Evolutionary conservation across 805 yeast species (phyloP), one percentile per base, ranked within the genome.

Genomic region (Candida endomychidarum): DNA sequence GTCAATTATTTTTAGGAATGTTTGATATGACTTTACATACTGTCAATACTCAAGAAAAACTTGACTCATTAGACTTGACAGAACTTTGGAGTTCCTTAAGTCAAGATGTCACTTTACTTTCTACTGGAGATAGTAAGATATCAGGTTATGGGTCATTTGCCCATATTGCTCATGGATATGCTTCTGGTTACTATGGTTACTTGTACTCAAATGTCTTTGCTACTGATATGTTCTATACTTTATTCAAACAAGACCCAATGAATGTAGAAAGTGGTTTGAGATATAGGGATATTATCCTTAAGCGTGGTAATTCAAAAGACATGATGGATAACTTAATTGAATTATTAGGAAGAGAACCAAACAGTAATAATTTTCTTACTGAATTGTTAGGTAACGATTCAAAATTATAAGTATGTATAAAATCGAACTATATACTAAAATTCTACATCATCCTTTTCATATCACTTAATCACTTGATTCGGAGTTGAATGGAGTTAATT

Each of bases 181-280:
- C 86, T 40, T 80, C 90, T 8, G 89, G 90, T 3, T 87, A 87
- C 63, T 87, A 87, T 52, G 95, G 95, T 2, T 87, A 87, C 59
- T 63, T 86, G 65, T 87, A 88, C 81, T 84, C 95, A 2, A 81
- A 81, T 53, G 95, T 86, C 11, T 87, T 81, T 67, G 93, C 95
- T 1, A 77, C 86, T 5, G 96, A 87, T 59, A 84, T 87, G 56
- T 87, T 76, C 65, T 80, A 84, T 58, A 64, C 86, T 4, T 74
- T 77, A 53, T 87, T 87, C 70, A 75, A 77, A 42, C 52, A 63
- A 1, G 78, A 83, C 57, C 93, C 95, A 31, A 71, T 84, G 75
- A 76, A 80, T 54, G 67, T 77, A 15, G 57, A 58, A 12, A 70
- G 64, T 37, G 96, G 96, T 37, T 60, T 76, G 20, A 67, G 72